phyloP scores from a whole-genome alignment of 345 rosid species.

The Psidium guajava region DNA sequence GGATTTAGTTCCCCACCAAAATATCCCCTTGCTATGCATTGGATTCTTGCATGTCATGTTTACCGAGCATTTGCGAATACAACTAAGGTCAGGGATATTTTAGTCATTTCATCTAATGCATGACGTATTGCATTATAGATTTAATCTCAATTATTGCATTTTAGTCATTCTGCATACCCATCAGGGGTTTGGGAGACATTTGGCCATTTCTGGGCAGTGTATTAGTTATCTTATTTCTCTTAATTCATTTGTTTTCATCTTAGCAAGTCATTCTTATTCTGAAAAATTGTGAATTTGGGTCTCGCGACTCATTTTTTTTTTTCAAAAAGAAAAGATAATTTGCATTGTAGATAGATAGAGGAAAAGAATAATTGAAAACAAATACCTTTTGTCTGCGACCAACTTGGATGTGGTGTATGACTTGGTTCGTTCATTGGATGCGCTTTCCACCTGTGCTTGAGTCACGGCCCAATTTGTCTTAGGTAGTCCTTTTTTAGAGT shows the following conservation, averaged over 20 bases:
- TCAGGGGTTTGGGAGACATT: background rate
- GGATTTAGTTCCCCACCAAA: background rate
- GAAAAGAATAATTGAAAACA: background rate
- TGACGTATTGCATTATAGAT: background rate
- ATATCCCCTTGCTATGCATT: background rate
- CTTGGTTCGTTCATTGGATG: background rate
- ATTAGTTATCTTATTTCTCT: background rate
- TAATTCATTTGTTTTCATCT: background rate
- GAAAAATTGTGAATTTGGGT: background rate
- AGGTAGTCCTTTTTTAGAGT: background rate
- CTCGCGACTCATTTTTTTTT: background rate
- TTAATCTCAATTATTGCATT: background rate
- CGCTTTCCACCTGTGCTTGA: background rate
- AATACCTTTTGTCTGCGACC: background rate
- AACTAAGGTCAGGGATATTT: background rate
- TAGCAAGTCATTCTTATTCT: background rate
- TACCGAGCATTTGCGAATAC: background rate
- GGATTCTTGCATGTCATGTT: background rate
- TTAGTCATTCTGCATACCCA: background rate
- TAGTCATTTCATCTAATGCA: background rate
- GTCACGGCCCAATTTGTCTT: background rate
- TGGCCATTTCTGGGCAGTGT: background rate
- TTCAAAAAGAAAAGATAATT: background rate
- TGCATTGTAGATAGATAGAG: background rate
- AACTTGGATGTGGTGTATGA: background rate